These are phyloP conservation scores for Candida boleticola DNA, from an alignment of 805 yeast genomes.

Conservation along the genomic window DNA sequence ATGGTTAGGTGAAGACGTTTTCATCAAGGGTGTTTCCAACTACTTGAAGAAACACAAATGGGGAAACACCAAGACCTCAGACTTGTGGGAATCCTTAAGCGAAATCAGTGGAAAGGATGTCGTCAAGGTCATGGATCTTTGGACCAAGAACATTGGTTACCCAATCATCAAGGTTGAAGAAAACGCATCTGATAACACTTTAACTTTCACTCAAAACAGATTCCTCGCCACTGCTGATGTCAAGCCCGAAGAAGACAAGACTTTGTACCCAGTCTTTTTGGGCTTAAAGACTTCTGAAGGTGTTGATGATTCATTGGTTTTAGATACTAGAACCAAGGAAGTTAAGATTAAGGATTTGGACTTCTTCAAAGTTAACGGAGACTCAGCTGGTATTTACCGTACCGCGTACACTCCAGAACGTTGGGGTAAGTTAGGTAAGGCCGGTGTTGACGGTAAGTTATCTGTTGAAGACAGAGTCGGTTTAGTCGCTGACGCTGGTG, in stretches of 20 bases:
- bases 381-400: constrained; percentile 73
- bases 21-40: constrained; percentile 75
- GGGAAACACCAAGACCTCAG: constrained; percentile 74
- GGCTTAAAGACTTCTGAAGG: constrained; percentile 61
- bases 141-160: constrained; percentile 80
- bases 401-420: constrained; percentile 69
- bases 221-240: constrained; percentile 77
- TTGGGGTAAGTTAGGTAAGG: constrained; percentile 65
- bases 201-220: constrained; percentile 67
- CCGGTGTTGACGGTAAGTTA: constrained; percentile 55
- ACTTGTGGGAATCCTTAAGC: constrained; percentile 72
- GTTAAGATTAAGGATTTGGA: constrained; percentile 37
- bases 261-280: constrained; percentile 68
- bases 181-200: constrained; percentile 40
- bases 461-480: constrained; percentile 79
- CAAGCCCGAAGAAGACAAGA: constrained; percentile 67
- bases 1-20: constrained; percentile 76
- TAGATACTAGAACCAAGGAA: constrained; percentile 43
- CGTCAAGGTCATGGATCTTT: constrained; percentile 67
- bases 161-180: constrained; percentile 71
- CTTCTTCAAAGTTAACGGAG: constrained; percentile 70
- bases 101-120: constrained; percentile 74
- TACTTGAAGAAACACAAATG: constrained; percentile 74
- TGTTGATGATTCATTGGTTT: constrained; percentile 55
- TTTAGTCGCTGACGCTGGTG: constrained; percentile 74